Conservation (phyloP, 176 grass and related monocot genomes). For the Oryza australiensis region DNA sequence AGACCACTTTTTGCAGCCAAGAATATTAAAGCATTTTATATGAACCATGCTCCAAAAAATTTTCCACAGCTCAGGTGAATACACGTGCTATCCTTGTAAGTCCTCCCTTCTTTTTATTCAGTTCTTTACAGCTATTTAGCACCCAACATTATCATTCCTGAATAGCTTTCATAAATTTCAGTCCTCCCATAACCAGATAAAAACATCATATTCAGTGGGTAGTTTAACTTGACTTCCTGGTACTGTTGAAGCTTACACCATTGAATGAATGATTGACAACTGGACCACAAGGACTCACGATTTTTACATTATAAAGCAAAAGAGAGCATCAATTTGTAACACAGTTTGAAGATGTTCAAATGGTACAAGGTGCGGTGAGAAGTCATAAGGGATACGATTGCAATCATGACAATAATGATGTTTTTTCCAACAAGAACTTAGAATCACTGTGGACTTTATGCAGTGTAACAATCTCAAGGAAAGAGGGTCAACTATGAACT, state of each 20-base stretch:
- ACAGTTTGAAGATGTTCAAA: background rate
- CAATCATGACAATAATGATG: background rate
- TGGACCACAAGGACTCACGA: background rate
- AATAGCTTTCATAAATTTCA: too few species aligned
- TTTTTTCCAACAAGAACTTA: conserved; percentile 1
- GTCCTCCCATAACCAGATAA: too few species aligned
- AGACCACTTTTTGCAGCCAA: too few species aligned
- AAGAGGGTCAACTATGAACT: conserved; percentile 24
- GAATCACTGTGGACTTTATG: conserved; percentile 27
- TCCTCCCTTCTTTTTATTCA: too few species aligned
- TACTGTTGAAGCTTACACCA: background rate
- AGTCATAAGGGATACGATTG: background rate
- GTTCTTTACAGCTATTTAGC: too few species aligned
- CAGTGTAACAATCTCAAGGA: conserved; percentile 23
- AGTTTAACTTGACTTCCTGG: background rate
- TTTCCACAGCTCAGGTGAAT: too few species aligned
- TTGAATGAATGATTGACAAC: background rate
- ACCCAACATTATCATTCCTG: too few species aligned
- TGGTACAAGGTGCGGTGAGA: background rate
- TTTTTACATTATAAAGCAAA: conserved; percentile 9
- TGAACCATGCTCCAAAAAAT: too few species aligned
- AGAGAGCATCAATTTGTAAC: background rate
- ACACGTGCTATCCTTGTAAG: too few species aligned
- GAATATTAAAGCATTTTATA: too few species aligned
- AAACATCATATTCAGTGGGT: background rate